A percentile compares a stretch with the other conserved stretches of the same genome.
Evolutionary conservation across 2,329 filamentous ascomycete species (phyloP).

Genomic region (Neonectria punicea): DNA sequence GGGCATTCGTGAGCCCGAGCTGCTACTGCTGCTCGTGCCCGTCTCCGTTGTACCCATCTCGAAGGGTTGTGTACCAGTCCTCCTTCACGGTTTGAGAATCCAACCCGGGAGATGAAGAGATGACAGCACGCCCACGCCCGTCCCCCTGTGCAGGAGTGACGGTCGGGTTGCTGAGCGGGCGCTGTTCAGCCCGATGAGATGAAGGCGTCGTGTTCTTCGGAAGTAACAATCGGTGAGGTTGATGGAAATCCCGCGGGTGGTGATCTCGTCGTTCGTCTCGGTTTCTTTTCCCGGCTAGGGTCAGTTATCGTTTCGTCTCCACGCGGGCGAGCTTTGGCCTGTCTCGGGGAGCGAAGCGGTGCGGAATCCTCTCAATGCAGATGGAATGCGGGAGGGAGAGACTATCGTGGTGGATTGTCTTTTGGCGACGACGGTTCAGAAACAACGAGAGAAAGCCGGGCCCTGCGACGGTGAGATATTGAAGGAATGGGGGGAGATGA

Average conservation of each 20-base stretch:
- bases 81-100: slow-evolving; percentile 25
- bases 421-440: slow-evolving; percentile 32
- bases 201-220: slow-evolving; percentile 10
- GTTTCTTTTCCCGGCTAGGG: slow-evolving; percentile 16
- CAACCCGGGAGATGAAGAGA: slow-evolving; percentile 25
- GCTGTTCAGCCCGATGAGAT: slow-evolving; percentile 17
- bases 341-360: slow-evolving; percentile 31
- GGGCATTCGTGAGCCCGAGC: slow-evolving; percentile 44
- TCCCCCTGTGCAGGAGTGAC: slow-evolving; percentile 41
- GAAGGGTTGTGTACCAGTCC: slow-evolving; percentile 30
- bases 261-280: slow-evolving; percentile 12
- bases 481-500: slow-evolving; percentile 3
- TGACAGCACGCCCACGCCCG: slow-evolving; percentile 34
- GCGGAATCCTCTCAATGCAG: slow-evolving; percentile 13
- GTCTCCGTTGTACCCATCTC: slow-evolving; percentile 41
- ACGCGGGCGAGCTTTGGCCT: slow-evolving; percentile 8
- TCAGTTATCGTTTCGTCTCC: slow-evolving; percentile 16
- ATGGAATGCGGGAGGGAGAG: slow-evolving; percentile 38
- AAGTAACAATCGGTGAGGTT: slow-evolving; percentile 25
- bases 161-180: slow-evolving; percentile 30
- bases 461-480: slow-evolving; percentile 40
- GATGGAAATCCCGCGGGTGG: slow-evolving; percentile 15
- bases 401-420: slow-evolving; percentile 22
- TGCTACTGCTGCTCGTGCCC: slow-evolving; percentile 42
- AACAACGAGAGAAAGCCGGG: slow-evolving; percentile 42